A percentile compares a stretch with the other conserved stretches of the same genome.
Conservation (phyloP, 108 stramenopile genomes). For the Bacterosira constricta region DNA sequence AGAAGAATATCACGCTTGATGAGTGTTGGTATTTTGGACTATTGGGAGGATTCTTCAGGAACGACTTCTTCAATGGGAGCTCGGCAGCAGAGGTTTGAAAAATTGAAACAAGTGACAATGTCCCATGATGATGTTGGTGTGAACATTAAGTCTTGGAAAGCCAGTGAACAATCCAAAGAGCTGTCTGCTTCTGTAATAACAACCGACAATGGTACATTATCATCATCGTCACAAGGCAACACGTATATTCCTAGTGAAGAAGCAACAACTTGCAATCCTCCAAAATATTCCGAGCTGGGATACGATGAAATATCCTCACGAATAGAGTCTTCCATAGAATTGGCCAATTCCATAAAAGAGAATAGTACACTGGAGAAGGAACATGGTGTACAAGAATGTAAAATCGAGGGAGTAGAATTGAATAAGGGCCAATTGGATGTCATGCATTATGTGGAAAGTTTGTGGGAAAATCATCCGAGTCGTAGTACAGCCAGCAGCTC, state of each 20-base stretch:
- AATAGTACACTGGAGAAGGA: background rate
- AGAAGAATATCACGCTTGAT: conserved; percentile 18
- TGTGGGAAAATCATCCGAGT: conserved; percentile 10
- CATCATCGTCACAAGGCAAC: background rate
- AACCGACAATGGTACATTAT: background rate
- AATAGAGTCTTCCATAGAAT: conserved; percentile 4
- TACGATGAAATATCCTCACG: conserved; percentile 19
- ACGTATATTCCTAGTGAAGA: no score
- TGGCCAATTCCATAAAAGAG: background rate
- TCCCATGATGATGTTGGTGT: background rate
- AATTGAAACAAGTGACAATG: background rate
- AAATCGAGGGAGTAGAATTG: conserved; percentile 20
- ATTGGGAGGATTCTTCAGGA: conserved; percentile 20
- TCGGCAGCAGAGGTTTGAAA: conserved; percentile 6
- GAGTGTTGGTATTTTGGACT: conserved; percentile 6
- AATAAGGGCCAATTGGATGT: conserved; percentile 14
- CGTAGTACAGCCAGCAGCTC: background rate
- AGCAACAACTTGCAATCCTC: background rate
- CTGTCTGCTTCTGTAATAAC: background rate
- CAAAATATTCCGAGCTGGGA: background rate
- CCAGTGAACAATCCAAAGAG: background rate
- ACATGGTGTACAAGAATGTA: background rate
- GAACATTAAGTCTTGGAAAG: background rate
- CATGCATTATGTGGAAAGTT: conserved; percentile 33
- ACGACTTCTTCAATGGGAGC: background rate